Percentiles rank a stretch among this genome's conserved stretches.
Evolutionary conservation across 495 filamentous ascomycete species (phyloP).

Genomic region (Physcia stellaris): DNA sequence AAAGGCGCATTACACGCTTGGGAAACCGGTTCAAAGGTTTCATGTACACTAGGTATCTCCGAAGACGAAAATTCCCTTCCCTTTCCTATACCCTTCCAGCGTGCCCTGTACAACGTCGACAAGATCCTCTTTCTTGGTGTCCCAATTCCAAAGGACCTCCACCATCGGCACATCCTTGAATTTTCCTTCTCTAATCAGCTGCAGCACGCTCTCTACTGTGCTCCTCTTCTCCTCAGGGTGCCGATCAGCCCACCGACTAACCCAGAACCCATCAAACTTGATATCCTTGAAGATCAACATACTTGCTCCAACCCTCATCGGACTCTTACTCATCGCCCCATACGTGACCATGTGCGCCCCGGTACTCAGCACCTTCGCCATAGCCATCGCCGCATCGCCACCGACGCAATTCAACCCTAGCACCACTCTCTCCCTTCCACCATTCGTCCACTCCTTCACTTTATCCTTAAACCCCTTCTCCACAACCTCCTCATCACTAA

Average conservation of each 20-base stretch:
- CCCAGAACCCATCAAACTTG: conserved; percentile 84
- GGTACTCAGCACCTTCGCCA: conserved; percentile 53
- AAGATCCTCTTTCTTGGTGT: conserved; percentile 51
- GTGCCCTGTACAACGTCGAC: conserved; percentile 58
- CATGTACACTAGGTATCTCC: conserved; percentile 26
- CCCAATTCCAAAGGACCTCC: conserved; percentile 66
- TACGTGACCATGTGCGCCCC: conserved; percentile 79
- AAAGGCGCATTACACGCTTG: too few species aligned
- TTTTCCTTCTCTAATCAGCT: conserved; percentile 54
- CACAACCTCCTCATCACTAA: conserved; percentile 69
- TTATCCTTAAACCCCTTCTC: conserved; percentile 44
- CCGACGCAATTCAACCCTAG: conserved; percentile 90
- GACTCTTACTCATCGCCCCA: conserved; percentile 84
- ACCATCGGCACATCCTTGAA: conserved; percentile 73
- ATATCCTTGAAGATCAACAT: conserved; percentile 86
- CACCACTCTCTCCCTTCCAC: conserved; percentile 51
- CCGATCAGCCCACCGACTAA: conserved; percentile 73
- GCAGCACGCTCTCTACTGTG: conserved; percentile 70
- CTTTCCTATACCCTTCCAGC: conserved; percentile 63
- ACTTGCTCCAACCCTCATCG: conserved; percentile 60
- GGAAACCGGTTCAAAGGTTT: too few species aligned
- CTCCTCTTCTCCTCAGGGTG: conserved; percentile 59
- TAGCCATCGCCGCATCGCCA: conserved; percentile 60
- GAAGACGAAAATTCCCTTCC: conserved; percentile 86
- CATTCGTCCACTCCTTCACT: conserved; percentile 55